Evolutionary conservation across 2,329 filamentous ascomycete genomes (phyloP).

Genomic region (Tolypocladium amazonense): DNA sequence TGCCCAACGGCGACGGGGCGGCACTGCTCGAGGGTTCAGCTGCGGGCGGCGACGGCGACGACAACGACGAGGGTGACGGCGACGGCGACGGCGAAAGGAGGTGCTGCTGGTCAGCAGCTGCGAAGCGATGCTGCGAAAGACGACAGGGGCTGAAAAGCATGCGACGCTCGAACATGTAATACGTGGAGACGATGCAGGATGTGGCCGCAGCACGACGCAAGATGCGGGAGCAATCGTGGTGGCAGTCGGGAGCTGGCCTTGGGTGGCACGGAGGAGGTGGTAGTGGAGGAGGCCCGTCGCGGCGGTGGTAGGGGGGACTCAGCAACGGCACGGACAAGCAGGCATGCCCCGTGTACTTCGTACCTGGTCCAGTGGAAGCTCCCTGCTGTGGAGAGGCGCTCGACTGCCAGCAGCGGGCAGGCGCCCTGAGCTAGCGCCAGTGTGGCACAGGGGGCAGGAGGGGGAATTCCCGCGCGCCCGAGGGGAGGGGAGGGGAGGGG

Average conservation of each 20-base stretch:
- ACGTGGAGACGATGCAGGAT: not conserved
- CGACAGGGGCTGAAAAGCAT: not conserved
- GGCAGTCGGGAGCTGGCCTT: not conserved
- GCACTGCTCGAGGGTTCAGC: not conserved
- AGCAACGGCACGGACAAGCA: not conserved
- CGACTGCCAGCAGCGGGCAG: not conserved
- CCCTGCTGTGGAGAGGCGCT: not conserved
- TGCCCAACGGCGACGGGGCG: not conserved
- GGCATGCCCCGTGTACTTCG: not conserved
- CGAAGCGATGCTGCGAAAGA: conserved; percentile 1
- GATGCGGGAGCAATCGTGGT: not conserved
- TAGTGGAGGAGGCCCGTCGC: not conserved
- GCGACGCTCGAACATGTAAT: conserved; percentile 1
- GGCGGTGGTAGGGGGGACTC: not conserved
- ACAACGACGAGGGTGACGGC: not conserved
- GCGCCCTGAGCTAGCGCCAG: not conserved
- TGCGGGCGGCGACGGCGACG: conserved; percentile 2
- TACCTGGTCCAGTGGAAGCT: not conserved
- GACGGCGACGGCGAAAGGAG: not conserved
- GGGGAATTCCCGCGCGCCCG: not conserved
- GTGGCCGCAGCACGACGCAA: not conserved
- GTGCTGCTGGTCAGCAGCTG: conserved; percentile 1
- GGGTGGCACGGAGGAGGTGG: not conserved
- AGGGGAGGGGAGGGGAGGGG: not conserved
- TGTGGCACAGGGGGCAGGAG: not conserved